Evolutionary conservation across 208 protist species (phyloP).

Genomic region (Acanthamoeba sp.): DNA sequence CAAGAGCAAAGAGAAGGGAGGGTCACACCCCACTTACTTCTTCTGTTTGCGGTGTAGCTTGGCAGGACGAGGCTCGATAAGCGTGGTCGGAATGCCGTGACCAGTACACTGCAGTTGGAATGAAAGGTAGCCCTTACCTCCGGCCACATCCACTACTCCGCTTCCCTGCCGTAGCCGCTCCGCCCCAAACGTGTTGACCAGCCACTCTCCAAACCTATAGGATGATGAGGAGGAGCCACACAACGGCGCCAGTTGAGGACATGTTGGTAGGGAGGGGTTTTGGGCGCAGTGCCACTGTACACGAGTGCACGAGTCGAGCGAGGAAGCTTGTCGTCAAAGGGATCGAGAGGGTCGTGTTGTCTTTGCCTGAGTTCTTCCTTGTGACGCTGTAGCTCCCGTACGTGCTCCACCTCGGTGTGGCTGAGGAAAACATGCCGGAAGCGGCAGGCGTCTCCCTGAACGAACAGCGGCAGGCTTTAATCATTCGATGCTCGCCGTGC

Average conservation of each 20-base stretch:
- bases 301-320: background rate
- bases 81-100: slow-evolving; percentile 3
- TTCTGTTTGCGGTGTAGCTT: background rate
- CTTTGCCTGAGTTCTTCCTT: background rate
- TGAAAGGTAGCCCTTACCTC: slow-evolving; percentile 49
- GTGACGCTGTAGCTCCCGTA: background rate
- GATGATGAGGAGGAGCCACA: background rate
- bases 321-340: slow-evolving; percentile 23
- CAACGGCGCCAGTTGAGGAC: no score
- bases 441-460: background rate
- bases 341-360: slow-evolving; percentile 7
- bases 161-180: slow-evolving; percentile 20
- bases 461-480: background rate
- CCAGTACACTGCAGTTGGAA: slow-evolving; percentile 29
- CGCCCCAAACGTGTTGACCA: slow-evolving; percentile 5
- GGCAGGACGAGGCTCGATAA: slow-evolving; percentile 29
- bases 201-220: background rate
- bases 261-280: background rate
- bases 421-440: background rate
- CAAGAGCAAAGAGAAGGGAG: background rate
- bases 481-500: background rate
- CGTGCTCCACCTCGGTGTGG: background rate
- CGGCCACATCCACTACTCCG: slow-evolving; percentile 61
- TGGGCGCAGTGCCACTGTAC: background rate
- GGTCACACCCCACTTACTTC: no score